phyloP scores from a whole-genome alignment of 2,329 filamentous ascomycete species.

The Cytospora paraplurivora region DNA sequence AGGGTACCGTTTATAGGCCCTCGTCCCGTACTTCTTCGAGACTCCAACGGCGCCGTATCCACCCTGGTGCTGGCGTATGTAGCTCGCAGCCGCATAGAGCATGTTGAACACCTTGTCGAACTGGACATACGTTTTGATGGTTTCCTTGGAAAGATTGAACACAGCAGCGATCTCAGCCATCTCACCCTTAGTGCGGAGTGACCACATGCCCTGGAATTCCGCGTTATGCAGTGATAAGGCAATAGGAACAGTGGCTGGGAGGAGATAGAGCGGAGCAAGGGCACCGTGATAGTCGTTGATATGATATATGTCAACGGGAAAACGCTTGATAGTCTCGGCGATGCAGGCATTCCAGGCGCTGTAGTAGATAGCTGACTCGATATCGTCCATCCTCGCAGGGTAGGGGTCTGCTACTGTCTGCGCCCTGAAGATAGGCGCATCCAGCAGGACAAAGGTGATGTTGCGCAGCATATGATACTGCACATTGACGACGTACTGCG shows the following conservation, averaged over 20 bases:
- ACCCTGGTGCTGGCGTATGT: conserved; percentile 64
- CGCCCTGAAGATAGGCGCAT: conserved; percentile 66
- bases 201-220: conserved; percentile 69
- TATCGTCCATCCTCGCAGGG: conserved; percentile 65
- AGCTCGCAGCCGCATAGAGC: conserved; percentile 62
- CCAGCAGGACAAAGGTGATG: conserved; percentile 69
- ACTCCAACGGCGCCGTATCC: conserved; percentile 68
- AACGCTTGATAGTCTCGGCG: conserved; percentile 59
- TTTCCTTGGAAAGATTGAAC: conserved; percentile 60
- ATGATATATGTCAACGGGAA: conserved; percentile 44
- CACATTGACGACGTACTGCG: conserved; percentile 62
- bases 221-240: conserved; percentile 68
- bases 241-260: conserved; percentile 62
- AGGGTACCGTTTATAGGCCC: conserved; percentile 58
- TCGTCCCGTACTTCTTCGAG: conserved; percentile 62
- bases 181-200: conserved; percentile 60
- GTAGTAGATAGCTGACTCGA: conserved; percentile 68
- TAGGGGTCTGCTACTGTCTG: conserved; percentile 64
- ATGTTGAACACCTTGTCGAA: conserved; percentile 69
- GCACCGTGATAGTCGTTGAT: conserved; percentile 44
- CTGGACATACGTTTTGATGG: conserved; percentile 62
- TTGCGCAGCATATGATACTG: conserved; percentile 66
- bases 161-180: conserved; percentile 63
- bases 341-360: conserved; percentile 71
- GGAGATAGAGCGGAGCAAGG: conserved; percentile 62